Evolutionary conservation across 768 basidiomycete genomes (phyloP), one percentile per base, ranked within the genome.

Genomic region (Leccinum uliginosum): DNA sequence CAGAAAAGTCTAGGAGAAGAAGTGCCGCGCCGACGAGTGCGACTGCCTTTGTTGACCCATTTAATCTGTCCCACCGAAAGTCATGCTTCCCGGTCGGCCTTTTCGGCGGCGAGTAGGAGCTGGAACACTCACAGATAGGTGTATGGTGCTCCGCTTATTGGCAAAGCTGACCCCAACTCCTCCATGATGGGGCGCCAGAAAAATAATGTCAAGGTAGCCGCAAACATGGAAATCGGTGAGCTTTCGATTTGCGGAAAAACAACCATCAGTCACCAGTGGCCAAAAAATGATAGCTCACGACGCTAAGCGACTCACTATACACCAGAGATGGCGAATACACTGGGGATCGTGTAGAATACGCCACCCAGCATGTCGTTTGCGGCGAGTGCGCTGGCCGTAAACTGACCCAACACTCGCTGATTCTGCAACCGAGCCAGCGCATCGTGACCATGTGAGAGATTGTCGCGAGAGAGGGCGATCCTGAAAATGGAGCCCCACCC

Each of bases 161-260:
- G 84, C 1, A 90, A 69, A 3, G 87, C 86, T 4, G 84, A 83
- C 0, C 79, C 86, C 9, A 91, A 70, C 65, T 90, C 89, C 60
- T 82, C 78, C 81, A 91, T 83, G 47, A 91, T 78, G 3, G 88
- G 88, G 12, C 86, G 80, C 85, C 86, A 91, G 23, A 90, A 65
- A 62, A 85, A 86, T 3, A 88, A 65, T 1, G 85, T 76, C 29
- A 83, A 67, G 0, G 83, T 81, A 0, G 89, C 85, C 24, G 85
- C 63, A 35, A 86, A 78, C 55, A 91, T 73, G 8, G 87, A 83
- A 43, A 91, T 79, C 0, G 88, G 87, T 2, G 87, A 88, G 64
- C 85, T 87, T 61, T 47, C 44, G 6, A 21, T 11, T 26, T 19
- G n/a, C 4, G 29, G 21, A 48, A 29, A 24, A 27, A n/a, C 15